Base-by-base conservation (phyloP, 352 stramenopile species). In the Phytophthora parvispora region DNA sequence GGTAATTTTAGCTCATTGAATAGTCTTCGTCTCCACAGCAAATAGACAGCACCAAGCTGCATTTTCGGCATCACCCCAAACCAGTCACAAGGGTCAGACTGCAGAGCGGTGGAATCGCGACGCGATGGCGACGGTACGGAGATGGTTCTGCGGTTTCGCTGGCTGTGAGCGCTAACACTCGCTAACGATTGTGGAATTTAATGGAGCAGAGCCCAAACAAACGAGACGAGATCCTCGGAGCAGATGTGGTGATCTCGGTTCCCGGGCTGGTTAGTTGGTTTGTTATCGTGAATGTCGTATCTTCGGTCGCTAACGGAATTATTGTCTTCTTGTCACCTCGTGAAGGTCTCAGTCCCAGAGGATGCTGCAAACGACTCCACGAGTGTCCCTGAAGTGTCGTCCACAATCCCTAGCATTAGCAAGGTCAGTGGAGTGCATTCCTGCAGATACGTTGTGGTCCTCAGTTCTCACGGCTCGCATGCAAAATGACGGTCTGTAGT, bases 181-280 rank as follows among this genome's bases (percentile, higher is more conserved):
- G 25, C n/a, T 25, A 27, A 48, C n/a, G 25, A 16, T 25, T 5
- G 40, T 27, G 12, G 6, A 31, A 20, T 31, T 20, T n/a, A 8
- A 51, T 31, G 0, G 15, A 64, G 10, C 32, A 59, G 57, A 62
- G 59, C 10, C 20, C 43, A 59, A 68, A 53, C 27, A 62, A 68
- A 25, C 40, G 43, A 59, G 50, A 73, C 22, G 65, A 64, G 38
- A 40, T 73, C n/a, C n/a, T 60, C 2, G 28, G 22, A 12, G 50
- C 43, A 18, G 59, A 73, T 13, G 59, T 73, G 31, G 65, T 73
- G 42, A 60, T 72, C n/a, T 58, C 57, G 18, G 32, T 69, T 20
- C 52, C 52, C 9, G 32, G 32, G 2, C 49, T 52, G 57, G 64
- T 72, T 48, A 15, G 64, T 58, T 43, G 10, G 48, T 48, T n/a